A percentile compares a stretch with the other conserved stretches of the same genome.
Conservation (phyloP, 352 stramenopile genomes). For the Globisporangium cylindrosporum region DNA sequence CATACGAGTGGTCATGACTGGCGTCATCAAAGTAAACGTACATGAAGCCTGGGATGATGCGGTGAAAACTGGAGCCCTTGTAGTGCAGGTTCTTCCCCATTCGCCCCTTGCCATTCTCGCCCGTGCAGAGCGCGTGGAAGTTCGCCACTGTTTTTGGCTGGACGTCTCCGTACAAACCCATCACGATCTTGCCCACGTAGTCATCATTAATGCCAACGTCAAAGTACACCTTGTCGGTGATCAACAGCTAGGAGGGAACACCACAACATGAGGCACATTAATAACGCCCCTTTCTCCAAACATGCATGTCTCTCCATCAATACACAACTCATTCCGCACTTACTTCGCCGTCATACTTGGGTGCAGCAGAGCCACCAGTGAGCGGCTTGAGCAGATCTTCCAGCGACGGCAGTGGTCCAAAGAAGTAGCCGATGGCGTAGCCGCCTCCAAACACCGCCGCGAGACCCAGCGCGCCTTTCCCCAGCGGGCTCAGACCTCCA, state of each 20-base stretch:
- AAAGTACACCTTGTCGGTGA: slow-evolving; percentile 93
- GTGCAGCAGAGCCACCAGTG: slow-evolving; percentile 28
- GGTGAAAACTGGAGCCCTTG: slow-evolving; percentile 94
- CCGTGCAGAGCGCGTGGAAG: slow-evolving; percentile 55
- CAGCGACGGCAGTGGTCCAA: slow-evolving; percentile 58
- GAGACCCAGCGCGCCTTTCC: slow-evolving; percentile 45
- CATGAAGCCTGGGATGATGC: slow-evolving; percentile 96
- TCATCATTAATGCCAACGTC: slow-evolving; percentile 95
- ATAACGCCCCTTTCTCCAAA: neutral
- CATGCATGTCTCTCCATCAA: neutral
- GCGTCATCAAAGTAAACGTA: slow-evolving; percentile 24
- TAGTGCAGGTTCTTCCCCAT: slow-evolving; percentile 95
- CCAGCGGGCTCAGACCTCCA: slow-evolving; percentile 34
- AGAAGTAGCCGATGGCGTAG: slow-evolving; percentile 69
- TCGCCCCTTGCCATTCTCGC: slow-evolving; percentile 60
- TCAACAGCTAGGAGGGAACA: slow-evolving; percentile 31
- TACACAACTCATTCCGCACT: neutral
- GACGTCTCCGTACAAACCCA: slow-evolving; percentile 74
- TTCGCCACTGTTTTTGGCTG: slow-evolving; percentile 78
- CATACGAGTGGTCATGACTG: neutral
- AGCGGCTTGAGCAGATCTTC: slow-evolving; percentile 44
- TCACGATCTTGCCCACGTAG: slow-evolving; percentile 80
- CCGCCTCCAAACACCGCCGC: slow-evolving; percentile 55
- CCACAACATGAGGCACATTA: neutral
- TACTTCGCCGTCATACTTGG: slow-evolving; percentile 50